Conservation (phyloP, 192 early-diverging fungal genomes). For the Backusella australiensis region DNA sequence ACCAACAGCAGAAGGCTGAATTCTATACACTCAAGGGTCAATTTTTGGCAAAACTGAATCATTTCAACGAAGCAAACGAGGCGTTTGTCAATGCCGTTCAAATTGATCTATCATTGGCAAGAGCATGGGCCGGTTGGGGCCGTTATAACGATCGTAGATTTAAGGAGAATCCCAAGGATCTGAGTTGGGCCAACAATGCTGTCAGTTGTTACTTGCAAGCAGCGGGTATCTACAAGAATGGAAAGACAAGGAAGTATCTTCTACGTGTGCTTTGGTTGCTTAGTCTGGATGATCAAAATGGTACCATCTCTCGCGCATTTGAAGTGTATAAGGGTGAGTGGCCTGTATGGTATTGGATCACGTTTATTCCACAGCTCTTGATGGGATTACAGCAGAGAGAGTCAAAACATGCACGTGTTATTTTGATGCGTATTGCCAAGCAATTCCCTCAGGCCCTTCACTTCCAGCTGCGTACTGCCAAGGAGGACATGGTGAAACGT, state of each 20-base stretch:
- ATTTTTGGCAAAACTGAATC: constrained; percentile 86
- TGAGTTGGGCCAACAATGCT: constrained; percentile 82
- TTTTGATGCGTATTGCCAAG: constrained; percentile 94
- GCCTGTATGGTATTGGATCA: constrained; percentile 98
- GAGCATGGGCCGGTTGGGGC: constrained; percentile 97
- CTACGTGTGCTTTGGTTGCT: constrained; percentile 94
- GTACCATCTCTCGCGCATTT: constrained; percentile 75
- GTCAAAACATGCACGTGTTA: constrained; percentile 74
- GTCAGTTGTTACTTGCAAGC: constrained; percentile 97
- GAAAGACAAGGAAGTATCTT: constrained; percentile 86
- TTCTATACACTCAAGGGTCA: constrained; percentile 96
- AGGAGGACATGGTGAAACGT: constrained; percentile 82
- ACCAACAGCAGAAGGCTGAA: constrained; percentile 88
- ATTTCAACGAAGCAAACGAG: constrained; percentile 84
- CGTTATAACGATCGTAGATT: constrained; percentile 94
- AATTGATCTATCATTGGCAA: constrained; percentile 83
- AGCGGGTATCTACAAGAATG: constrained; percentile 82
- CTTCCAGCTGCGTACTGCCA: constrained; percentile 90
- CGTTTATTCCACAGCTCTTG: constrained; percentile 95
- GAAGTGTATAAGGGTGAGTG: constrained; percentile 89
- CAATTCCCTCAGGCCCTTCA: constrained; percentile 87
- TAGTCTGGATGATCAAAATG: constrained; percentile 78
- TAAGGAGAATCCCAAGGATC: constrained; percentile 77
- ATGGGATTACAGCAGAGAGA: constrained; percentile 77
- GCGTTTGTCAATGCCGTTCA: constrained; percentile 91